Conservation (phyloP, 1,284 basidiomycete species). For the Polyporus tsugae region DNA sequence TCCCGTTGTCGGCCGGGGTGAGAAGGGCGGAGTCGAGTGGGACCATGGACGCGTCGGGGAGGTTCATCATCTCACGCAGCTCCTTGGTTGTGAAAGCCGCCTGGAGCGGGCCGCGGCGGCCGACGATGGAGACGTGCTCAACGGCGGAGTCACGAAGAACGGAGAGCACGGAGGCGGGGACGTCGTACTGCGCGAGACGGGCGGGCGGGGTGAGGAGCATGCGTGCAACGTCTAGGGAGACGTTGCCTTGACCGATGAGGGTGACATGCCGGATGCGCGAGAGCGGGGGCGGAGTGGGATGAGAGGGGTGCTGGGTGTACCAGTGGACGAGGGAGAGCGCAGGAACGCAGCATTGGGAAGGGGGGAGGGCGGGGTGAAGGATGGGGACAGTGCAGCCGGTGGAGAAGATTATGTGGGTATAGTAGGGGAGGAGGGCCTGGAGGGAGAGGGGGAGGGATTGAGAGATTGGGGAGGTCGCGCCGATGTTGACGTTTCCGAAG, state of each 20-base stretch:
- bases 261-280: conserved; percentile 75
- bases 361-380: conserved; percentile 61
- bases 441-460: conserved; percentile 66
- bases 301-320: conserved; percentile 94
- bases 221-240: conserved; percentile 92
- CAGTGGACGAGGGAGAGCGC: conserved; percentile 94
- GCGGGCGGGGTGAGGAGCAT: conserved; percentile 81
- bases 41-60: conserved; percentile 76
- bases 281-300: conserved; percentile 65
- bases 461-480: conserved; percentile 50
- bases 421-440: conserved; percentile 64
- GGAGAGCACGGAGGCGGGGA: conserved; percentile 81
- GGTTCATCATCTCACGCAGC: conserved; percentile 87
- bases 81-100: conserved; percentile 97
- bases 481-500: conserved; percentile 92
- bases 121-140: conserved; percentile 85
- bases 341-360: conserved; percentile 68
- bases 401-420: conserved; percentile 85
- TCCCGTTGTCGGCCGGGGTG: conserved; percentile 40
- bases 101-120: conserved; percentile 87
- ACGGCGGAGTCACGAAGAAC: conserved; percentile 73
- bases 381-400: conserved; percentile 79
- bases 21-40: conserved; percentile 62
- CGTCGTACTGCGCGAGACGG: conserved; percentile 79
- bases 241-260: conserved; percentile 96